A percentile compares a stretch with the other conserved stretches of the same genome.
Evolutionary conservation across 495 filamentous ascomycete species (phyloP).

Genomic region (Talaromyces borbonicus): DNA sequence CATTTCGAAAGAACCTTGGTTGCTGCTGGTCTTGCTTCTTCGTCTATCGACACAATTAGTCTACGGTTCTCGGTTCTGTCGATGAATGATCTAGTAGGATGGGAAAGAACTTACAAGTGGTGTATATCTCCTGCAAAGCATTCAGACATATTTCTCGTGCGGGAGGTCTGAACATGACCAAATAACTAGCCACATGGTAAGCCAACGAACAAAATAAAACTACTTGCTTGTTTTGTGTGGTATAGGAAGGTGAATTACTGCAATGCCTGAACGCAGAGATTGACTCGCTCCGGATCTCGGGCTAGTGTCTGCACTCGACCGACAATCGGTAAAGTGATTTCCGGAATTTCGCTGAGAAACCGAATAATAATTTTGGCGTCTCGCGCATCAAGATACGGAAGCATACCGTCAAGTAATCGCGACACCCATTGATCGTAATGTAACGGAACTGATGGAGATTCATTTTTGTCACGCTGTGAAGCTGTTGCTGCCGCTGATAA

Average conservation of each 20-base stretch:
- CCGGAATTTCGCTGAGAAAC: slow-evolving; percentile 86
- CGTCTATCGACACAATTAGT: slow-evolving; percentile 25
- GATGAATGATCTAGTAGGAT: background rate
- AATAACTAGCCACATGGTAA: slow-evolving; percentile 41
- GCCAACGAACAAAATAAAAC: no score
- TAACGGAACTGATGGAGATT: slow-evolving; percentile 25
- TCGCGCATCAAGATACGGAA: slow-evolving; percentile 74
- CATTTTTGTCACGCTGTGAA: slow-evolving; percentile 24
- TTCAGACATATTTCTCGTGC: slow-evolving; percentile 73
- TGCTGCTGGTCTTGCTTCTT: slow-evolving; percentile 36
- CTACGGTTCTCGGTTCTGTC: background rate
- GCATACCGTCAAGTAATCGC: slow-evolving; percentile 73
- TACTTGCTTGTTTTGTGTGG: no score
- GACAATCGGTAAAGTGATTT: slow-evolving; percentile 58
- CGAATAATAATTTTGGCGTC: slow-evolving; percentile 77
- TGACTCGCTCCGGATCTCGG: slow-evolving; percentile 72
- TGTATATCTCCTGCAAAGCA: slow-evolving; percentile 76
- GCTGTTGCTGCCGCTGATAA: slow-evolving; percentile 33
- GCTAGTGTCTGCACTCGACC: slow-evolving; percentile 71
- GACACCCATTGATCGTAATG: slow-evolving; percentile 77
- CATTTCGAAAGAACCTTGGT: slow-evolving; percentile 34
- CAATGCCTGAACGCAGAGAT: slow-evolving; percentile 49
- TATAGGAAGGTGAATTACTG: slow-evolving; percentile 30
- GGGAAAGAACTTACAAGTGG: slow-evolving; percentile 52
- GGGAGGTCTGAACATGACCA: slow-evolving; percentile 79